Percentiles rank a stretch among this genome's conserved stretches.
Evolutionary conservation across 1,284 basidiomycete genomes (phyloP).

Genomic region (Sporisorium graminicola): DNA sequence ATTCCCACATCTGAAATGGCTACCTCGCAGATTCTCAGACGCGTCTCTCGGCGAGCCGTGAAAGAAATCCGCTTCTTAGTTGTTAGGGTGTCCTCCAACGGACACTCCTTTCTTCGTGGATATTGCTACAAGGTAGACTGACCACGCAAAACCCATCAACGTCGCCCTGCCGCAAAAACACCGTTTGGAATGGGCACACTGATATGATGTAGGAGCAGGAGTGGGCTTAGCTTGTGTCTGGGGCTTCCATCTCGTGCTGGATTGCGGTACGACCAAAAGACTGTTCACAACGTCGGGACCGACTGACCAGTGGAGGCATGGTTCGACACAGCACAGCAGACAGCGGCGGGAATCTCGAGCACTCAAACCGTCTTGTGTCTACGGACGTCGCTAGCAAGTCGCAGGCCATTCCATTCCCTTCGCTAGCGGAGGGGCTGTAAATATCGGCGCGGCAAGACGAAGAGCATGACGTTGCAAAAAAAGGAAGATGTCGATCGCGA

Average conservation of each 20-base stretch:
- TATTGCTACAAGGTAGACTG: too few species aligned
- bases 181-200: too few species aligned
- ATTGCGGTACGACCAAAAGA: background rate
- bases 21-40: constrained; percentile 7
- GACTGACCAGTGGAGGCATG: constrained; percentile 1
- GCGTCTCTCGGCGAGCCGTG: constrained; percentile 4
- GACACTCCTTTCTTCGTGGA: background rate
- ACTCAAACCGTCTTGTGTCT: background rate
- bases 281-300: background rate
- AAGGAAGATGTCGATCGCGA: background rate
- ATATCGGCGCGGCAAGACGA: too few species aligned
- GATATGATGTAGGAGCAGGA: too few species aligned
- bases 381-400: background rate
- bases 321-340: background rate
- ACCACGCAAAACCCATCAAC: too few species aligned
- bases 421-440: too few species aligned
- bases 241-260: background rate
- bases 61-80: background rate
- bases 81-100: background rate
- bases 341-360: background rate
- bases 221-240: too few species aligned
- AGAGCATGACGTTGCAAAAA: background rate
- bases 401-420: background rate
- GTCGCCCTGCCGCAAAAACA: too few species aligned
- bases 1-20: background rate